Evolutionary conservation across 768 basidiomycete genomes (phyloP).

Genomic region (Leccinum truebloodii): DNA sequence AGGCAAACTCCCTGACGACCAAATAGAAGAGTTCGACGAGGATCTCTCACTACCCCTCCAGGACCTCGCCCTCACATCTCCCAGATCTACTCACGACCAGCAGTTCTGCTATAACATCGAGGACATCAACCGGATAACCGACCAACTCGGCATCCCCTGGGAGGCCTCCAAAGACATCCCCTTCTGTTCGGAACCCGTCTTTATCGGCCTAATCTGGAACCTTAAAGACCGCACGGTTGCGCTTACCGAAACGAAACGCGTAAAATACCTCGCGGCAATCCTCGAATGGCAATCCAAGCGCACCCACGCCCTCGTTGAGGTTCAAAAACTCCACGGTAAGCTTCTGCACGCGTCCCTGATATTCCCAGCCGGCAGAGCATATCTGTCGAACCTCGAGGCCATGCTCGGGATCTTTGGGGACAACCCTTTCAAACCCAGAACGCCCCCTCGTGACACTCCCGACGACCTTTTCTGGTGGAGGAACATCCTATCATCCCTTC

Average conservation of each 20-base stretch:
- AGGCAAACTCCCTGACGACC: not conserved
- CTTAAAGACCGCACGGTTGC: not conserved
- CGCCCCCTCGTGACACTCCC: not conserved
- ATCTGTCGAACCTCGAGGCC: constrained; percentile 20
- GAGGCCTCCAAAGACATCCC: not conserved
- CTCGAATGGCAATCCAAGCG: not conserved
- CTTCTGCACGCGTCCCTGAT: constrained; percentile 31
- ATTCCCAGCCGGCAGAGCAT: constrained; percentile 27
- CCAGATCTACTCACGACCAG: too few species aligned
- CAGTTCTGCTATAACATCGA: too few species aligned
- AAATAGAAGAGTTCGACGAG: not conserved
- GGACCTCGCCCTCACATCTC: too few species aligned
- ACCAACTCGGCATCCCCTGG: not conserved
- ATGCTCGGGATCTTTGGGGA: constrained; percentile 34
- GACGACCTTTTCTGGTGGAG: not conserved
- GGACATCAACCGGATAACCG: not conserved
- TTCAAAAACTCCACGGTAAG: constrained; percentile 4
- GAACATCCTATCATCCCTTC: rapidly evolving
- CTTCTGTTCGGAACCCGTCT: constrained; percentile 10
- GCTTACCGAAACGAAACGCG: not conserved
- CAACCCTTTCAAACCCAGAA: constrained; percentile 31
- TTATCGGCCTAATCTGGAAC: constrained; percentile 28
- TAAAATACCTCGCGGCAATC: not conserved
- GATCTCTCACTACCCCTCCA: not conserved
- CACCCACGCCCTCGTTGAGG: not conserved